Evolutionary conservation across 257 asterid genomes (phyloP).

Genomic region (Rubia yunnanensis): DNA sequence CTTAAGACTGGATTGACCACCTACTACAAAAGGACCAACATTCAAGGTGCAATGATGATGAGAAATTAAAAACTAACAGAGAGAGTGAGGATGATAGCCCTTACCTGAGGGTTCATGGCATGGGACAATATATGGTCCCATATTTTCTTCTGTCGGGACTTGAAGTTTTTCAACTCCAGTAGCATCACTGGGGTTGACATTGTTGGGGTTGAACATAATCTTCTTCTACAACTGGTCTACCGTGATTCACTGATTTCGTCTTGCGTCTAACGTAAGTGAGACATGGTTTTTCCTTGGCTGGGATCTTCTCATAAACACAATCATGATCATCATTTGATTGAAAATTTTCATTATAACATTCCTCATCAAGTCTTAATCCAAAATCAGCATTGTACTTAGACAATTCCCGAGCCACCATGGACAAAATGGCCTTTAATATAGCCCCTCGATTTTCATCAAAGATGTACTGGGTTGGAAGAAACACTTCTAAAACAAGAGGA

Average conservation of each 20-base stretch:
- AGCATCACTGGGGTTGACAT: too few relatives aligned
- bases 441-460: not conserved
- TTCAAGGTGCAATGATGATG: not conserved
- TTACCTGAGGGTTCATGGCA: not conserved
- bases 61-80: not conserved
- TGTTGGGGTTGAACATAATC: not conserved
- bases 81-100: not conserved
- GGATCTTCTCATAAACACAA: not conserved
- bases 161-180: not conserved
- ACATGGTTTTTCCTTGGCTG: too few relatives aligned
- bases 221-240: not conserved
- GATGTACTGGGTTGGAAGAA: not conserved
- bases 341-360: not conserved
- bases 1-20: not conserved
- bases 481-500: not conserved
- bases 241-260: not conserved
- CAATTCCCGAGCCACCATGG: not conserved
- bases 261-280: too few relatives aligned
- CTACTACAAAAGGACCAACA: not conserved
- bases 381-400: not conserved
- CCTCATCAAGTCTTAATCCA: not conserved
- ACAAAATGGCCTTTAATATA: not conserved
- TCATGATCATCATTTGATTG: not conserved
- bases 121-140: not conserved
- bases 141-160: not conserved